Evolutionary conservation across 2,329 filamentous ascomycete species (phyloP).

Genomic region (Chalaropsis ovoidea): DNA sequence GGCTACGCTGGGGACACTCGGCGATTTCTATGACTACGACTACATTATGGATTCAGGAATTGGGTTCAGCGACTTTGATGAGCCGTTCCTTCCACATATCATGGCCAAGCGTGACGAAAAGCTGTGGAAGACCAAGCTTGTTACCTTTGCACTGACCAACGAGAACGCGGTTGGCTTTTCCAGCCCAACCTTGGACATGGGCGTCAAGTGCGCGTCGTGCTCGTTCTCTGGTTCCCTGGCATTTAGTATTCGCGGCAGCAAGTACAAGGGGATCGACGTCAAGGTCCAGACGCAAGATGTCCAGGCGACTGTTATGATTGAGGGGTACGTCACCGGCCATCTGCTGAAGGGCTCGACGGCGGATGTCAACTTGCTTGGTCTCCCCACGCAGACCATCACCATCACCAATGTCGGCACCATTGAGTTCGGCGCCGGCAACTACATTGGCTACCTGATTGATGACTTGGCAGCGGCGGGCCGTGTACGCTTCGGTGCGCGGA

Average conservation of each 20-base stretch:
- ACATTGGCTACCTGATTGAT: conserved; percentile 18
- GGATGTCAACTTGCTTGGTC: neutral
- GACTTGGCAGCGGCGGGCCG: conserved; percentile 10
- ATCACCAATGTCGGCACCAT: neutral
- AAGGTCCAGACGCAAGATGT: conserved; percentile 8
- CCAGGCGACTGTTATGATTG: conserved; percentile 6
- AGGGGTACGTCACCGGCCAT: conserved; percentile 16
- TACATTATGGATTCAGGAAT: conserved; percentile 10
- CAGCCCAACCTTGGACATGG: neutral
- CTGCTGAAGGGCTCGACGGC: neutral
- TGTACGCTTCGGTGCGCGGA: conserved; percentile 8
- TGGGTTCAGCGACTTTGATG: conserved; percentile 13
- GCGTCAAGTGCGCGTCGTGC: conserved; percentile 13
- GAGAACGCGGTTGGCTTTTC: conserved; percentile 12
- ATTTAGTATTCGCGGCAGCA: conserved; percentile 10
- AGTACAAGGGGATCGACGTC: conserved; percentile 6
- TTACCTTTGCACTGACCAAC: conserved; percentile 1
- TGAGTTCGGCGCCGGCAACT: conserved; percentile 2
- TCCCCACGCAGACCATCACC: neutral
- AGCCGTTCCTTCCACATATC: neutral
- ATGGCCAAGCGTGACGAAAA: neutral
- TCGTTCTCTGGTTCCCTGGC: neutral
- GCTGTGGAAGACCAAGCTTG: conserved; percentile 17
- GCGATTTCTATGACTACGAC: conserved; percentile 16
- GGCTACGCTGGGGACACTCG: neutral